Base-by-base conservation (phyloP, 441 rosid species). In the Populus trichocarpa region DNA sequence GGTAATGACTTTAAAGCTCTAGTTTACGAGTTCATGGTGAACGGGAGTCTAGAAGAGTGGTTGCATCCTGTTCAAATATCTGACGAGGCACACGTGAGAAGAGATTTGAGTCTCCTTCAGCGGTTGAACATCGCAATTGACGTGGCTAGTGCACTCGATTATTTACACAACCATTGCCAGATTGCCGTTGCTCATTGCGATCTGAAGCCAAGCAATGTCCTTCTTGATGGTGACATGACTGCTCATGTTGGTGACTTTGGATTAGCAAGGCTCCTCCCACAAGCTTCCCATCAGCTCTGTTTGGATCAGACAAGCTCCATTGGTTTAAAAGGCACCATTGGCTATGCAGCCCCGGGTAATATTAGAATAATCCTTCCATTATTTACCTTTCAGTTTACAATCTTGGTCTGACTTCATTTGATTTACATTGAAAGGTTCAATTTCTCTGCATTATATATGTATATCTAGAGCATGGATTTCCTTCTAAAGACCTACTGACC, bases 221-320 rank as follows among this genome's bases (percentile, higher is more conserved):
- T 79, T 40, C 53, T 81, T 5, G 82, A 74, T 2, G 5, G 3
- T 40, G 67, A 74, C 57, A 7, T 77, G 75, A 30, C 63, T 2
- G 81, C 69, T 12, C 73, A 64, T 46, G 81, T 82, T 3, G 65
- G 80, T 3, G 81, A 82, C 50, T 82, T 85, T 33, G 84, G 82
- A 53, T 40, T 78, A 4, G 42, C 77, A 61, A 75, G 70, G 67
- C 57, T 76, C 46, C 59, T 50, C 59, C 59, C 59, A 5, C 33
- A 50, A 12, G 20, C 16, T 25, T 38, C 67, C 22, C 53, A n/a
- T 26, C 57, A 8, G 16, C 9, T 20, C 8, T 22, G 20, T 22
- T 14, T 10, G 28, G 63, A 64, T 64, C 71, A 77, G 50, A 69
- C 11, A 26, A 14, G 75, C 64, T 67, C 78, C 35, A 32, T 71